Evolutionary conservation across 495 filamentous ascomycete genomes (phyloP).

Genomic region (Cryomyces minteri): DNA sequence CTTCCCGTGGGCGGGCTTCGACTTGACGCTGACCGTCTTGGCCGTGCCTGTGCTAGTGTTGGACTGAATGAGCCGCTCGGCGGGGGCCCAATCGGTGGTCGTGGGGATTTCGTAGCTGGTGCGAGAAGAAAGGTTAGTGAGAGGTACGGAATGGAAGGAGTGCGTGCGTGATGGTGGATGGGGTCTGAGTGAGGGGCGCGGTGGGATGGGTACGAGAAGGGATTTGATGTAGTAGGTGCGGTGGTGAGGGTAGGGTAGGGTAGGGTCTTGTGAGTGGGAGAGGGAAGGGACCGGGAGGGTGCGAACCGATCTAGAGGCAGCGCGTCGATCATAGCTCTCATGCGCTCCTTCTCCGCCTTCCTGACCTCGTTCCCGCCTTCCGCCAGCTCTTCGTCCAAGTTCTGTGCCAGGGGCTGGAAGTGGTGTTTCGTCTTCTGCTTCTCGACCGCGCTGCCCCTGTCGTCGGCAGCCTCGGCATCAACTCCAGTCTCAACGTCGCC

Average conservation of each 20-base stretch:
- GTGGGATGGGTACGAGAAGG: background rate
- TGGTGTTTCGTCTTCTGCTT: conserved; percentile 10
- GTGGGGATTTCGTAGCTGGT: background rate
- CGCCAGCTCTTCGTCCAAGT: conserved; percentile 71
- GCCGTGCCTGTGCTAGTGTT: conserved; percentile 26
- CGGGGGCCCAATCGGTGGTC: conserved; percentile 61
- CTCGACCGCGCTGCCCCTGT: conserved; percentile 1
- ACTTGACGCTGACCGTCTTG: conserved; percentile 64
- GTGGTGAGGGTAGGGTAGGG: background rate
- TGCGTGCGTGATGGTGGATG: conserved; percentile 8
- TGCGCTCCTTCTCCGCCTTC: conserved; percentile 50
- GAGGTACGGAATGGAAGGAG: conserved; percentile 33
- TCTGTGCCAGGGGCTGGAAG: conserved; percentile 48
- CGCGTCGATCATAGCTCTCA: conserved; percentile 72
- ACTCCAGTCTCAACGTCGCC: conserved; percentile 38
- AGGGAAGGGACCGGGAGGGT: background rate
- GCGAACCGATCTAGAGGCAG: conserved; percentile 75
- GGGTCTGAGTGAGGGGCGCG: background rate
- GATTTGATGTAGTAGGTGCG: conserved; percentile 37
- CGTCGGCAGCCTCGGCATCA: background rate
- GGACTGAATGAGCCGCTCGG: conserved; percentile 57
- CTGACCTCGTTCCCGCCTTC: conserved; percentile 66
- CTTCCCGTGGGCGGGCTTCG: conserved; percentile 33
- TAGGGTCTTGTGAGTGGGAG: background rate
- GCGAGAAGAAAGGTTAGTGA: no score